These are phyloP conservation scores for Barbarea vulgaris DNA, from an alignment of 345 rosid species.

Conservation along the genomic window DNA sequence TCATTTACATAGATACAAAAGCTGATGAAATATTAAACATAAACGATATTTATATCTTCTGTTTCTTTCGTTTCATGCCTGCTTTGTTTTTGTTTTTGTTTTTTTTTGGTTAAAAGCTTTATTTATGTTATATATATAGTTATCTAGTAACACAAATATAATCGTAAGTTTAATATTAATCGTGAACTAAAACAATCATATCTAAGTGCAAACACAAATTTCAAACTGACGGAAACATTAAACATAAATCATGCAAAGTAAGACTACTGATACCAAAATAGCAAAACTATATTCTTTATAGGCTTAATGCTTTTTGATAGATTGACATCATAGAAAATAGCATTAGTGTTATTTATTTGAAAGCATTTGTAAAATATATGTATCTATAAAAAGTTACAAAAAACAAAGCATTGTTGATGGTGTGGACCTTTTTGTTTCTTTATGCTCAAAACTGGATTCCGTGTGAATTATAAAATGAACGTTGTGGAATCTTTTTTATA, in stretches of 20 bases:
- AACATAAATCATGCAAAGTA: neutral
- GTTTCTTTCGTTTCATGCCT: neutral
- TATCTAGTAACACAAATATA: no score
- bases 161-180: neutral
- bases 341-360: neutral
- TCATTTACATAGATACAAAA: neutral
- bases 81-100: no score
- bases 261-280: constrained; percentile 8
- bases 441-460: constrained; percentile 20
- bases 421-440: constrained; percentile 27
- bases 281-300: neutral
- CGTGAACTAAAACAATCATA: neutral
- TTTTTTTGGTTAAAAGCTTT: no score
- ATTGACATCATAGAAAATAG: constrained; percentile 14
- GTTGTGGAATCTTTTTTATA: constrained; percentile 30
- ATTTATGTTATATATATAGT: no score
- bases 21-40: neutral
- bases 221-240: neutral
- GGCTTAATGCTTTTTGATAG: neutral
- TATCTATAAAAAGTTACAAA: neutral
- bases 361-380: neutral
- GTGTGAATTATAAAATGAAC: neutral
- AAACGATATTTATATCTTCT: neutral
- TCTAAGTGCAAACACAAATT: neutral
- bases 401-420: neutral